Evolutionary conservation across 352 stramenopile species (phyloP).

Genomic region (Phytophthora citrophthora): DNA sequence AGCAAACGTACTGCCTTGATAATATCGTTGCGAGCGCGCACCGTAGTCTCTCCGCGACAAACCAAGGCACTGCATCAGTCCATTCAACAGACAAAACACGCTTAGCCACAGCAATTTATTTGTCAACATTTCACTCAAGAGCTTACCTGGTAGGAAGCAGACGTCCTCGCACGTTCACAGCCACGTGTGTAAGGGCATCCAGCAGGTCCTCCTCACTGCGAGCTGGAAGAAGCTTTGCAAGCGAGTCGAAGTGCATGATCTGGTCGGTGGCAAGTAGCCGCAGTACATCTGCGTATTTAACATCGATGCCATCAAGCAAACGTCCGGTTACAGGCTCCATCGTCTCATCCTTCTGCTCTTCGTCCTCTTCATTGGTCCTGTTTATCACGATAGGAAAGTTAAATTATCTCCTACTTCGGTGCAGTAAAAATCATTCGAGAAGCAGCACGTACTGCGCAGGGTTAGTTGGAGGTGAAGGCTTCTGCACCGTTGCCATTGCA

Average conservation of each 20-base stretch:
- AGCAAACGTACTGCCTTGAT: constrained; percentile 52
- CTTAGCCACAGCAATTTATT: not conserved
- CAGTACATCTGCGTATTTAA: constrained; percentile 35
- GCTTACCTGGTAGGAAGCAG: constrained; percentile 52
- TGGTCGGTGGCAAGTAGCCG: constrained; percentile 31
- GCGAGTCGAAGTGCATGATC: constrained; percentile 61
- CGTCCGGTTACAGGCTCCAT: constrained; percentile 38
- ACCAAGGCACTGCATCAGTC: constrained; percentile 32
- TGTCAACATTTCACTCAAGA: not conserved
- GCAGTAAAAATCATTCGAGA: not conserved
- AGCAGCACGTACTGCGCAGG: constrained; percentile 24
- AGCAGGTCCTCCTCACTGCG: constrained; percentile 46
- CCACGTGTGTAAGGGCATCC: constrained; percentile 49
- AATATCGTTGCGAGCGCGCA: constrained; percentile 52
- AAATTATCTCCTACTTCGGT: not conserved
- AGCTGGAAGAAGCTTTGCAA: constrained; percentile 45
- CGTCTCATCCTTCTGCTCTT: constrained; percentile 54
- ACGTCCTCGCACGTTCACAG: constrained; percentile 48
- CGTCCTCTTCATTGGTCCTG: constrained; percentile 36
- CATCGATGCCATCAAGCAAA: constrained; percentile 35
- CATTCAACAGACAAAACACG: not conserved
- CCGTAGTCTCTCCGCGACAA: constrained; percentile 38
- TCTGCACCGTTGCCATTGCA: constrained; percentile 34
- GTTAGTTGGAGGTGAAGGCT: constrained; percentile 26
- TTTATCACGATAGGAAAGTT: constrained; percentile 4